Evolutionary conservation across 176 grass and related monocot species (phyloP), one percentile per base, ranked within the genome.

Genomic region (Triticum timopheevii): DNA sequence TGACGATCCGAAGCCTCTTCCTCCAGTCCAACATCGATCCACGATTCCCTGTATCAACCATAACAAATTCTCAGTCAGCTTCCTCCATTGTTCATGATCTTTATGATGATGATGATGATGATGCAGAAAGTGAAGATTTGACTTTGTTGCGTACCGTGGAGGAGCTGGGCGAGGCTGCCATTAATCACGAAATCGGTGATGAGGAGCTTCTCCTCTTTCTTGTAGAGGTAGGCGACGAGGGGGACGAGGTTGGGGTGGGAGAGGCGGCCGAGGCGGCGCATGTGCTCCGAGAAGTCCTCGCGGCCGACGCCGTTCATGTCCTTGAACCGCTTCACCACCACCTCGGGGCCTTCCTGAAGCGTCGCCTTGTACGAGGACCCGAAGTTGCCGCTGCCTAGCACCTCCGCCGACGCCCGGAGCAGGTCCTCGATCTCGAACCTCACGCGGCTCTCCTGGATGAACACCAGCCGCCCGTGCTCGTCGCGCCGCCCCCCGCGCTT

Each of bases 321-420:
- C 87, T 90, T 96, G 88, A 99, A 99, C 62, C 92, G 90, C 92
- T 99, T 99, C 19, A 99, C 97, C 83, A 96, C 97, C 61, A 99
- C 85, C 0, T 89, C 81, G 2, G 82, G 45, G 7, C 93, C 90
- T 7, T 84, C 91, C 28, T 34, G 40, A 34, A 99, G 80, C 69
- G 89, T 91, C 15, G 97, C 97, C 89, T 96, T 99, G 92, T 99
- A 99, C 49, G 97, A 92, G 6, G 92, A 93, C 40, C 94, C 97
- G 52, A 99, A 91, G 84, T 82, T 90, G 58, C 92, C 93, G 12
- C 88, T 92, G 45, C 97, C 97, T 7, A 99, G 84, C 87, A 96
- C 97, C 88, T 99, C 97, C 7, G 97, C 97, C 35, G 92, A 90
- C 16, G 97, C 91, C 10, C 92, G 95, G 44, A 99, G 91, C 27